Percentiles rank a stretch among this genome's conserved stretches.
These are phyloP conservation scores for Erodium maritimum DNA, from an alignment of 345 rosid genomes.

Conservation along the genomic window DNA sequence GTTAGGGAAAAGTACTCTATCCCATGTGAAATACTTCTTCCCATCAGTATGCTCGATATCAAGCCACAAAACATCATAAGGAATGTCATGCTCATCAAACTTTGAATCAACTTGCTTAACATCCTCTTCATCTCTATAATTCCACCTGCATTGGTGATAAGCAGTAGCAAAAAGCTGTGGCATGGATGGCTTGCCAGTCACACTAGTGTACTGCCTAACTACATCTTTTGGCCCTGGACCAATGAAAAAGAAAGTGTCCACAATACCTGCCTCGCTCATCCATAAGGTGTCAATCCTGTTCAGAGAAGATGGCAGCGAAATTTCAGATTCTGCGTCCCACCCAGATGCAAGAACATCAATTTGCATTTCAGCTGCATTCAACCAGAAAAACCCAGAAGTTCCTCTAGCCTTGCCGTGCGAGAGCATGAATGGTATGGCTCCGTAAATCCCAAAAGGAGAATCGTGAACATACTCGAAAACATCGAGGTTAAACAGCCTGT, in stretches of 20 bases:
- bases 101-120: conserved; percentile 87
- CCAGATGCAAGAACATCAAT: conserved; percentile 85
- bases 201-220: conserved; percentile 72
- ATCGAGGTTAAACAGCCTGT: conserved; percentile 79
- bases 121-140: conserved; percentile 98
- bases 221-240: conserved; percentile 93
- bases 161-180: conserved; percentile 87
- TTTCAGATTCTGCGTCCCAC: conserved; percentile 77
- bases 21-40: conserved; percentile 94
- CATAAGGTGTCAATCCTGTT: conserved; percentile 70
- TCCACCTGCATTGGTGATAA: conserved; percentile 99
- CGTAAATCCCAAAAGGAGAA: conserved; percentile 92
- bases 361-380: conserved; percentile 99
- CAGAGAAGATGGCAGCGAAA: conserved; percentile 47
- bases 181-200: conserved; percentile 82
- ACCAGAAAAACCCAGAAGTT: conserved; percentile 84
- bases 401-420: conserved; percentile 68
- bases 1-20: conserved; percentile 58
- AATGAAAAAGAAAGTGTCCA: conserved; percentile 80
- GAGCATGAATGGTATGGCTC: conserved; percentile 87
- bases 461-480: conserved; percentile 84
- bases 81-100: conserved; percentile 93
- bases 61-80: conserved; percentile 96
- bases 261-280: conserved; percentile 99
- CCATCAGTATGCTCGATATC: conserved; percentile 98